phyloP scores from a whole-genome alignment of 2,329 filamentous ascomycete genomes.

The Aspergillus ochraceus region DNA sequence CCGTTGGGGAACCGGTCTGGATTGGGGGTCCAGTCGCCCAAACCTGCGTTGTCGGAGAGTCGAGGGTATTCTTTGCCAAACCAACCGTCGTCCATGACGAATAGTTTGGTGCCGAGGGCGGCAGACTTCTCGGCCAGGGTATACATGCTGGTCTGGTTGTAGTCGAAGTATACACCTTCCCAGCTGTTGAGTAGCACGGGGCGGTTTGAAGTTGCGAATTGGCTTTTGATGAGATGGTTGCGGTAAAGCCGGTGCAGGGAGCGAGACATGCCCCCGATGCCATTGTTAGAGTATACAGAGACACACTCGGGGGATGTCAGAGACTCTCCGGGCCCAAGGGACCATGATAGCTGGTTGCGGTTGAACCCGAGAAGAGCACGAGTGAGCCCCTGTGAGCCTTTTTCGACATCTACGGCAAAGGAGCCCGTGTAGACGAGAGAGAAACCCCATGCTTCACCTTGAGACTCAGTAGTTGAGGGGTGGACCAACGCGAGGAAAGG shows the following conservation, averaged over 20 bases:
- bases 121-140: constrained; percentile 58
- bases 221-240: constrained; percentile 60
- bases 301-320: constrained; percentile 64
- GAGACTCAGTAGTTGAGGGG: constrained; percentile 59
- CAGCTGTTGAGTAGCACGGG: constrained; percentile 65
- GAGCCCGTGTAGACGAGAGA: constrained; percentile 66
- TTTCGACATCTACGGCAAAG: constrained; percentile 62
- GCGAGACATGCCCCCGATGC: constrained; percentile 63
- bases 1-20: constrained; percentile 60
- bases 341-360: constrained; percentile 60
- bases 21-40: constrained; percentile 66
- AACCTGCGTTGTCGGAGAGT: constrained; percentile 55
- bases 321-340: constrained; percentile 55
- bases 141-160: constrained; percentile 58
- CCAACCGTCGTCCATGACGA: constrained; percentile 69
- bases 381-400: constrained; percentile 61
- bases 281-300: constrained; percentile 59
- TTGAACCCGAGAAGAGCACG: constrained; percentile 63
- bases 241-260: constrained; percentile 63
- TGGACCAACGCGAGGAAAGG: constrained; percentile 61
- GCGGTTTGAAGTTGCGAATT: constrained; percentile 53
- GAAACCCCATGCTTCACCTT: constrained; percentile 65
- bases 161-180: constrained; percentile 63
- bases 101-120: constrained; percentile 60
- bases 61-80: constrained; percentile 65